Evolutionary conservation across 805 yeast species (phyloP), one percentile per base, ranked within the genome.

Genomic region (Ogataea pilisensis): DNA sequence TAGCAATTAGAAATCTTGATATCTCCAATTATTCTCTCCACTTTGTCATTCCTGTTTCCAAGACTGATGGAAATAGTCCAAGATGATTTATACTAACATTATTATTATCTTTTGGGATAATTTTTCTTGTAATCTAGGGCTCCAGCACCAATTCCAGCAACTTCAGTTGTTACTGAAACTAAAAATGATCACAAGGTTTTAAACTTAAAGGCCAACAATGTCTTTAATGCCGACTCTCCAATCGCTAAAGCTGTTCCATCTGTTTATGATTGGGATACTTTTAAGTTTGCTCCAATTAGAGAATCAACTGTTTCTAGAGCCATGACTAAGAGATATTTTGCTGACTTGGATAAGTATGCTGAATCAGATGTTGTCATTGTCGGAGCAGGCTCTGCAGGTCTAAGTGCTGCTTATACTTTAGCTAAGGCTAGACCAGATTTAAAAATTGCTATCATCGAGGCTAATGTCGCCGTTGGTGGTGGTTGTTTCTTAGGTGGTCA

Each of bases 401-500:
- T 83, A 44, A 75, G 84, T 40, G 85, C 88, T 22, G 90, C 89
- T n/a, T 83, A 77, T 57, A 76, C 74, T 29, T 68, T 83, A 51
- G 88, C 85, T 37, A 79, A 73, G 59, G 76, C 81, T 55, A 75
- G 90, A 60, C 90, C 91, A 13, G 88, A 83, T 49, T 67, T 83
- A 52, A 82, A 79, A 60, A 76, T 83, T 48, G 86, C 87, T 45
- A 78, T 81, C 48, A 72, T 83, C 43, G 91, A 83, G 65, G 81
- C 86, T 27, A 73, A 75, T 47, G 86, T 82, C n/a, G 72, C 85
- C 26, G 83, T 85, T 41, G 90, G 90, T 43, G 91, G 90, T 47
- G 91, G 91, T 22, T 78, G 84, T 43, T 82, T 85, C 81, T 68
- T 83, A 35, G 87, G 87, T 41, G 91, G 89, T 11, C 87, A 80